Percentiles rank a stretch among this genome's conserved stretches.
Evolutionary conservation across 805 yeast genomes (phyloP).

Genomic region (Lipomyces yamanashiensis): DNA sequence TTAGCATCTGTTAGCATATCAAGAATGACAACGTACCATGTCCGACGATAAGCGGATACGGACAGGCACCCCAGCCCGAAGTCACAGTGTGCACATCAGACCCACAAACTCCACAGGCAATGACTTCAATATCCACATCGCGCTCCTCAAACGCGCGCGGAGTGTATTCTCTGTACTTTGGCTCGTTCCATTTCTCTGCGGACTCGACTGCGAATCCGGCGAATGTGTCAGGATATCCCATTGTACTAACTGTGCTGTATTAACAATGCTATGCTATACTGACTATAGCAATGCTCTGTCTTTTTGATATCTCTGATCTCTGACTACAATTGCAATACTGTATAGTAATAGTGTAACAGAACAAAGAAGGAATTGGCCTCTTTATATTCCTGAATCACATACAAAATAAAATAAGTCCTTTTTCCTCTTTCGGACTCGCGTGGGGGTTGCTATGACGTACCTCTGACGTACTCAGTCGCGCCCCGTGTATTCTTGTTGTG

Average conservation of each 20-base stretch:
- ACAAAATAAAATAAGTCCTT: no score
- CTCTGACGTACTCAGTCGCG: not conserved
- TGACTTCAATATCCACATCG: constrained; percentile 50
- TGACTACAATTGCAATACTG: not conserved
- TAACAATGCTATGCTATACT: no score
- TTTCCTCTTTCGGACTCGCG: not conserved
- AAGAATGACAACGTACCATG: constrained; percentile 45
- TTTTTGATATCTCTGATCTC: not conserved
- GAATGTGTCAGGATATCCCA: constrained; percentile 59
- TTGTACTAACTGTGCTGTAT: no score
- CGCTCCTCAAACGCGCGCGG: constrained; percentile 39
- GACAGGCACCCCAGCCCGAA: constrained; percentile 56
- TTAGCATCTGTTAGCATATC: not conserved
- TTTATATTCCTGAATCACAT: no score
- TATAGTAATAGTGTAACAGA: no score
- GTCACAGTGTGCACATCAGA: constrained; percentile 57
- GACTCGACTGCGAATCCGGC: constrained; percentile 58
- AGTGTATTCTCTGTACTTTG: constrained; percentile 33
- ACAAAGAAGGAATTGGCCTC: no score
- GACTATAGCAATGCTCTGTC: no score
- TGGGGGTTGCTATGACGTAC: not conserved
- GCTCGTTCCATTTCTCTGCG: constrained; percentile 30
- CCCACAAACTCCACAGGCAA: constrained; percentile 60
- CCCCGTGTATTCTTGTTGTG: not conserved
- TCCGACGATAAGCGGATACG: constrained; percentile 52